Percentiles rank a stretch among this genome's conserved stretches.
Evolutionary conservation across 169 alveolate species (phyloP).

Genomic region (Plasmodium ovale): DNA sequence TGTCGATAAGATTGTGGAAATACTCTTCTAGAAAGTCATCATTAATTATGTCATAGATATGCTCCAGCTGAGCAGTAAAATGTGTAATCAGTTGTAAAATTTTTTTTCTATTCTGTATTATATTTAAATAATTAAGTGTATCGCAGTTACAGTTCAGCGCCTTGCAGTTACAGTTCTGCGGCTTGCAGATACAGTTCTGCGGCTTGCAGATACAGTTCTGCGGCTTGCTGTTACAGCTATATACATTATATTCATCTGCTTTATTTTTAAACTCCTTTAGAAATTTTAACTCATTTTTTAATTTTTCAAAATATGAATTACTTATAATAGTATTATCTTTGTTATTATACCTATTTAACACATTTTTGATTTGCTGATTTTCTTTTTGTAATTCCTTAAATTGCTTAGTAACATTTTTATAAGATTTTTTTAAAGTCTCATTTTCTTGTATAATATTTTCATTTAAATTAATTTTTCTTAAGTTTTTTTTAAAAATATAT

Average conservation of each 20-base stretch:
- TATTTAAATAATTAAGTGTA: too few species aligned
- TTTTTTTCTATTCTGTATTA: slow-evolving; percentile 26
- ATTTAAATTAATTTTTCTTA: slow-evolving; percentile 20
- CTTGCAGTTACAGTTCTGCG: too few species aligned
- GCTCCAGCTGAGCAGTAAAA: slow-evolving; percentile 13
- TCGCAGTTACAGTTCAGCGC: too few species aligned
- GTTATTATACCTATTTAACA: slow-evolving; percentile 17
- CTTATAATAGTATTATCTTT: slow-evolving; percentile 57
- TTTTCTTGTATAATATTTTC: slow-evolving; percentile 38
- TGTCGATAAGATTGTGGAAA: slow-evolving; percentile 10
- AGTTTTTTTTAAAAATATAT: slow-evolving; percentile 12
- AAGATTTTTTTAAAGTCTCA: neutral
- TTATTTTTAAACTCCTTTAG: neutral
- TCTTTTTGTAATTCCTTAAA: slow-evolving; percentile 18
- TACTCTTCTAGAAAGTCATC: slow-evolving; percentile 40
- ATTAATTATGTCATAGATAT: slow-evolving; percentile 36
- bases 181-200: too few species aligned
- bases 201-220: slow-evolving; percentile 2
- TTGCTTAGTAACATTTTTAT: neutral
- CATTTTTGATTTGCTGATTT: slow-evolving; percentile 35
- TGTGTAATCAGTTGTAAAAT: slow-evolving; percentile 2
- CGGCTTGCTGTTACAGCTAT: neutral
- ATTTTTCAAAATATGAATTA: slow-evolving; percentile 26
- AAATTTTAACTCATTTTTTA: slow-evolving; percentile 9
- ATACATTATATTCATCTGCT: neutral